Evolutionary conservation across 192 early-diverging fungal species (phyloP).

Genomic region (Backusella tarrabulga): DNA sequence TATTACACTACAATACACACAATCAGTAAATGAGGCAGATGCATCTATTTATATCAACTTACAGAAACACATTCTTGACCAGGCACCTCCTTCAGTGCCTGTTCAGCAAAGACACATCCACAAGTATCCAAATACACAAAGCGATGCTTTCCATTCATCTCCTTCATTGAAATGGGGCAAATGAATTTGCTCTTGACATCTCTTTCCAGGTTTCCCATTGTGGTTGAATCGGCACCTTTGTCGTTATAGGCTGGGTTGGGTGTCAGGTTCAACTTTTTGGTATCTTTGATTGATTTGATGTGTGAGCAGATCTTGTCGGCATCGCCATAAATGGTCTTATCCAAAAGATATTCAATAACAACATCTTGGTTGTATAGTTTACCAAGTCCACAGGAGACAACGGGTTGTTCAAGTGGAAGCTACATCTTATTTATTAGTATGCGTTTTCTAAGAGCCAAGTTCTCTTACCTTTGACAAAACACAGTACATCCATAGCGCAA

Average conservation of each 20-base stretch:
- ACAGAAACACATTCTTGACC: slow-evolving; percentile 61
- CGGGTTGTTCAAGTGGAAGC: slow-evolving; percentile 56
- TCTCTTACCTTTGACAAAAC: slow-evolving; percentile 69
- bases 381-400: slow-evolving; percentile 71
- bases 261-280: slow-evolving; percentile 64
- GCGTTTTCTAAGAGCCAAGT: background rate
- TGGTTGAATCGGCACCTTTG: slow-evolving; percentile 33
- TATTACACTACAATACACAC: slow-evolving; percentile 51
- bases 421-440: background rate
- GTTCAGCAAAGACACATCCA: slow-evolving; percentile 79
- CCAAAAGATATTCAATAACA: slow-evolving; percentile 73
- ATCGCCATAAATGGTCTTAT: slow-evolving; percentile 71
- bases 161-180: slow-evolving; percentile 80
- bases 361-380: slow-evolving; percentile 85
- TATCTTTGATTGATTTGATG: slow-evolving; percentile 71
- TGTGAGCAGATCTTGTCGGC: slow-evolving; percentile 74
- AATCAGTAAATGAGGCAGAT: background rate
- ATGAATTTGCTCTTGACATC: slow-evolving; percentile 55
- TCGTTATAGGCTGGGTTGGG: slow-evolving; percentile 62
- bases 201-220: slow-evolving; percentile 52
- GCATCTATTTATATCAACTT: slow-evolving; percentile 10
- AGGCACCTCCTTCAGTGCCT: slow-evolving; percentile 72
- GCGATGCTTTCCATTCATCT: slow-evolving; percentile 83
- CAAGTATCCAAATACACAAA: slow-evolving; percentile 65
- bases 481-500: slow-evolving; percentile 72